Evolutionary conservation across 176 grass and related monocot species (phyloP).

Genomic region (sorghum (Sorghum bicolor)): DNA sequence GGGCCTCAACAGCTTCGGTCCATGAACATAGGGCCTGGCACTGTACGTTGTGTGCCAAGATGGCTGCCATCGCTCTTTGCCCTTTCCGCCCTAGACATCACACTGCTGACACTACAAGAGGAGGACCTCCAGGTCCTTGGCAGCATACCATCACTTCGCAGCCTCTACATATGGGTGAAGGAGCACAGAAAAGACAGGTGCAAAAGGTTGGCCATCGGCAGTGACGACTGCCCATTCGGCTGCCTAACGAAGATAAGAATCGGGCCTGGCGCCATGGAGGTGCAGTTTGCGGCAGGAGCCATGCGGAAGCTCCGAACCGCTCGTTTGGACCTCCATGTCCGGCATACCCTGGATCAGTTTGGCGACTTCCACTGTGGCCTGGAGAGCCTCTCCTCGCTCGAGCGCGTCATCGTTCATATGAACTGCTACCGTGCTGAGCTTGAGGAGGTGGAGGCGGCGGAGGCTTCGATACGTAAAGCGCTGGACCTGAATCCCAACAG

Average conservation of each 20-base stretch:
- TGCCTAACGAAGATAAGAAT: neutral
- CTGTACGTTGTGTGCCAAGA: neutral
- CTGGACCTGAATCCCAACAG: neutral
- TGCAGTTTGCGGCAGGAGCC: neutral
- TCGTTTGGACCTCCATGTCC: neutral
- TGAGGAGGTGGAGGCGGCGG: neutral
- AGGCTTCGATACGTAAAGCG: neutral
- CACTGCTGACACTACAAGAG: neutral
- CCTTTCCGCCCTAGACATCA: neutral
- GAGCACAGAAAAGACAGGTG: neutral
- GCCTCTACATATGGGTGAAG: neutral
- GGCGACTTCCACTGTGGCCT: neutral
- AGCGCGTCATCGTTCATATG: neutral
- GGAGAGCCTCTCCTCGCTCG: neutral
- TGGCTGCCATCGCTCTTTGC: conserved; percentile 2
- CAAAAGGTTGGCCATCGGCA: neutral
- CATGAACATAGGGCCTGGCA: neutral
- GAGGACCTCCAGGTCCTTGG: conserved; percentile 6
- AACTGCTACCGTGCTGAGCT: neutral
- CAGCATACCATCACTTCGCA: neutral
- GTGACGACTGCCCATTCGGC: neutral
- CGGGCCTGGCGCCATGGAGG: neutral
- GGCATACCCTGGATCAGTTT: neutral
- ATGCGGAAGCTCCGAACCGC: neutral
- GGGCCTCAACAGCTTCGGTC: neutral